Percentiles rank a stretch among this genome's conserved stretches.
Conservation (phyloP, 345 rosid genomes). For the Cardiospermum halicacabum region DNA sequence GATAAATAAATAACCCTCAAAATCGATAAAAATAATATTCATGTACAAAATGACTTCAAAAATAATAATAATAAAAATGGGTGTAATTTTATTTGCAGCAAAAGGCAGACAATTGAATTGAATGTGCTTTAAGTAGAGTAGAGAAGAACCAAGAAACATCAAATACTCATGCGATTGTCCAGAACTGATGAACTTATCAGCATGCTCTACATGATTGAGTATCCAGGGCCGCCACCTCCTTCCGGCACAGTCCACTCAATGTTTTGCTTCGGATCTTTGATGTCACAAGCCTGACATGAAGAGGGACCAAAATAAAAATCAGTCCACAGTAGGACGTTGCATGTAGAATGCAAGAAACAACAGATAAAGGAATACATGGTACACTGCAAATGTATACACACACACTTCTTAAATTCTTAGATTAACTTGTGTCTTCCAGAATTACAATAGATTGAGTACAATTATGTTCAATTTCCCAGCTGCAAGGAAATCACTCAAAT, state of each 20-base stretch:
- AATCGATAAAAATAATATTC: too few relatives aligned
- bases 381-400: too few relatives aligned
- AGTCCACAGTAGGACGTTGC: not conserved
- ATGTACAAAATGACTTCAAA: too few relatives aligned
- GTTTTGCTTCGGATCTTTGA: slow-evolving; percentile 94
- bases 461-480: not conserved
- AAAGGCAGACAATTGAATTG: too few relatives aligned
- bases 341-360: not conserved
- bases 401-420: not conserved
- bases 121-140: too few relatives aligned
- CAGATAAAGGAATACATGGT: not conserved
- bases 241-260: slow-evolving; percentile 94
- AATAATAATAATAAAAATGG: too few relatives aligned
- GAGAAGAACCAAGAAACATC: too few relatives aligned
- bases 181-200: too few relatives aligned
- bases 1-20: too few relatives aligned
- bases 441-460: not conserved
- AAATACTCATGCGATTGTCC: too few relatives aligned
- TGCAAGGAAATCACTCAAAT: not conserved
- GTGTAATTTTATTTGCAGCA: too few relatives aligned
- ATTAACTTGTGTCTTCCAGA: not conserved
- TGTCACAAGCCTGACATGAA: slow-evolving; percentile 69
- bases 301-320: not conserved
- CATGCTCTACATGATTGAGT: slow-evolving; percentile 76
- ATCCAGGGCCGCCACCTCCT: slow-evolving; percentile 96